Evolutionary conservation across 176 grass and related monocot genomes (phyloP), one percentile per base, ranked within the genome.

Genomic region (Carex cristatella): DNA sequence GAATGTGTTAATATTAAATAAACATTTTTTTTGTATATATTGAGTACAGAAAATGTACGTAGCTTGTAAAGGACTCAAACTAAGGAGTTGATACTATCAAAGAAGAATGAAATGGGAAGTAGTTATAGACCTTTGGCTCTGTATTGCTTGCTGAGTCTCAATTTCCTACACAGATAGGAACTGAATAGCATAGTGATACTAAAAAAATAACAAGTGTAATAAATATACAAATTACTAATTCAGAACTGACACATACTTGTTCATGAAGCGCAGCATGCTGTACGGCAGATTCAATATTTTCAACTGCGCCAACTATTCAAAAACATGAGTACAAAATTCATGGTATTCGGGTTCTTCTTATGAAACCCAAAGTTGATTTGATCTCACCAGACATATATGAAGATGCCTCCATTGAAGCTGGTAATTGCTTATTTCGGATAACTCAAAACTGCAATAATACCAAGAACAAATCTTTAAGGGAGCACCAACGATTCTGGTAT

Each of bases 111-210:
- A 81, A 27, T 42, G 35, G 66, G 67, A 18, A 70, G 67, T 42
- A 70, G 11, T 32, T 80, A 84, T 87, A 58, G 82, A 98, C 93
- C 96, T 95, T 91, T 91, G 93, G 67, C 87, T 94, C 53, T 99
- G 91, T 81, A 99, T 95, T 32, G 95, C 81, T 92, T 92, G 90
- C 67, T 94, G 93, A 4, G 90, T 93, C 81, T 89, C 86, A 83
- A 99, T 91, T 82, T 99, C 96, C 96, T 99, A 79, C 83, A 89
- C 75, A 88, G 72, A 92, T 23, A 81, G 87, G 72, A 35, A 72
- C 82, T 31, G 3, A 92, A 12, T 28, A 79, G 53, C 33, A 85
- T 90, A 85, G 73, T 79, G 84, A 64, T 87, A 13, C 31, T n/a
- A 65, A 7, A 61, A 51, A 88, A 83, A 18, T 71, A 23, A 75